Evolutionary conservation across 331 rosid species (phyloP).

Genomic region (Phaseolus coccineus): DNA sequence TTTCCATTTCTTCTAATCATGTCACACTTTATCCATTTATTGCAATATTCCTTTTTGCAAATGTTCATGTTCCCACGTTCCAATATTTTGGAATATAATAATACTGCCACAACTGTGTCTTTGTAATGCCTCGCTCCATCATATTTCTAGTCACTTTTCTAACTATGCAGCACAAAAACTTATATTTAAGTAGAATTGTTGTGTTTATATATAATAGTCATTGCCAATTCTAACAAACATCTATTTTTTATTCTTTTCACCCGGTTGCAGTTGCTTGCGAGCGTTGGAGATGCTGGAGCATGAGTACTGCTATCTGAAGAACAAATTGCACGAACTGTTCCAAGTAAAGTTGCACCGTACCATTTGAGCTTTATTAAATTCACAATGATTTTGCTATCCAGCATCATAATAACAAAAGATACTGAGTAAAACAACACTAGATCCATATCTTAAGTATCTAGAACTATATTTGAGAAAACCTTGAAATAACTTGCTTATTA

Average conservation of each 20-base stretch:
- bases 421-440: background rate
- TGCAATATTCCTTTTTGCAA: background rate
- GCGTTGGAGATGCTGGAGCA: constrained; percentile 90
- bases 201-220: background rate
- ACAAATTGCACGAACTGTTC: constrained; percentile 88
- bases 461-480: no score
- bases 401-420: background rate
- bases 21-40: background rate
- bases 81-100: background rate
- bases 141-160: background rate
- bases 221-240: background rate
- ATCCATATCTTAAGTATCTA: background rate
- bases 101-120: background rate
- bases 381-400: background rate
- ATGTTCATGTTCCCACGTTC: background rate
- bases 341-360: constrained; percentile 60
- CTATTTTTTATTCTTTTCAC: background rate
- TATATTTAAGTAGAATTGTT: background rate
- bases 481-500: no score
- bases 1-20: background rate
- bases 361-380: background rate
- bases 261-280: constrained; percentile 72
- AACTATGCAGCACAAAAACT: background rate
- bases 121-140: no score
- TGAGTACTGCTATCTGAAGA: constrained; percentile 93